phyloP scores from a whole-genome alignment of 1,139 yeast genomes.

The Candida frijolesensis region DNA sequence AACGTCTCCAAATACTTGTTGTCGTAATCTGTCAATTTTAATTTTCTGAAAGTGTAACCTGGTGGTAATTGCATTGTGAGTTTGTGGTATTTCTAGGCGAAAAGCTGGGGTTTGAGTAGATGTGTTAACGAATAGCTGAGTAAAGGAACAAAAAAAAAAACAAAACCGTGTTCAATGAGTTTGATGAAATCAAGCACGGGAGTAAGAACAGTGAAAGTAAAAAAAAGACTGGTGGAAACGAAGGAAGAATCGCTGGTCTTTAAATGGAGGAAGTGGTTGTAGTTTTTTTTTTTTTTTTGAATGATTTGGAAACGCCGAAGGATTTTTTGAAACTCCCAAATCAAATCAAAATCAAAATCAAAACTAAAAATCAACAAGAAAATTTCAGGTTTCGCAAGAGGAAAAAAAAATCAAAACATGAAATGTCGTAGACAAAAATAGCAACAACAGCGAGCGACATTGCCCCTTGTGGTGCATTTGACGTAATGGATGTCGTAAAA shows the following conservation, averaged over 20 bases:
- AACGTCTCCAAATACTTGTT: conserved; percentile 54
- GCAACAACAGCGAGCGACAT: not conserved
- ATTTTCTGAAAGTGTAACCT: conserved; percentile 55
- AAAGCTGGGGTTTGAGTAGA: not conserved
- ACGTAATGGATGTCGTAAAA: not conserved
- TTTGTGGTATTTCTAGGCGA: conserved; percentile 1
- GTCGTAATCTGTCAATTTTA: conserved; percentile 46
- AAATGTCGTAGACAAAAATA: conserved; percentile 3
- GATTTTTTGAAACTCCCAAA: too few relatives aligned
- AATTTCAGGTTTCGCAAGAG: conserved; percentile 1
- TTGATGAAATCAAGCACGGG: not conserved
- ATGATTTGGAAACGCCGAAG: too few relatives aligned
- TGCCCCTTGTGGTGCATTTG: not conserved
- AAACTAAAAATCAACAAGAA: not conserved
- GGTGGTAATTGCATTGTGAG: conserved; percentile 38
- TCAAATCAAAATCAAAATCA: not conserved
- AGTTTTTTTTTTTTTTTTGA: not conserved
- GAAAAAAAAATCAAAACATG: not conserved
- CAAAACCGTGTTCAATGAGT: too few relatives aligned
- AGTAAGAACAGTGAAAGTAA: not conserved
- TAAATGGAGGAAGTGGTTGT: not conserved
- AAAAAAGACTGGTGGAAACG: not conserved
- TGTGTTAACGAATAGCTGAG: not conserved
- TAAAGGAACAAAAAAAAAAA: not conserved
- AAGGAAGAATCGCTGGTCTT: not conserved